These are phyloP conservation scores for Ascochyta fabae DNA, from an alignment of 2,329 filamentous ascomycete genomes.

Conservation along the genomic window DNA sequence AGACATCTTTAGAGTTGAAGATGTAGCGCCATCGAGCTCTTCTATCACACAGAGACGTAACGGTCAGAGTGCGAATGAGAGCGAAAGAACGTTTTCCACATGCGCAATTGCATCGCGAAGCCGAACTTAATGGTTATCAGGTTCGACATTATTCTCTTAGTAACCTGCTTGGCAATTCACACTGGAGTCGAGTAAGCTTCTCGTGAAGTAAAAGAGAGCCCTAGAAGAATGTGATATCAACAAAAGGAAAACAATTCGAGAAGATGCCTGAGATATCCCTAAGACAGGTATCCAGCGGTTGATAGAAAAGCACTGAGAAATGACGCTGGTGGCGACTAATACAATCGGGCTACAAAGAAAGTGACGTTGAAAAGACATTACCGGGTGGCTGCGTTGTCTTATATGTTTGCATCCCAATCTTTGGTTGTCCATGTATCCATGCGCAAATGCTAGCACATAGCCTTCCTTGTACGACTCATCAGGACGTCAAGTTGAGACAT, in stretches of 20 bases:
- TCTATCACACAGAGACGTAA: too few relatives aligned
- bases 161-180: too few relatives aligned
- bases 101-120: too few relatives aligned
- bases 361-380: not conserved
- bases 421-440: not conserved
- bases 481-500: not conserved
- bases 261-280: not conserved
- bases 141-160: too few relatives aligned
- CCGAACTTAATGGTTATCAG: too few relatives aligned
- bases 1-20: too few relatives aligned
- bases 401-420: not conserved
- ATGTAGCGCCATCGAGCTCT: too few relatives aligned
- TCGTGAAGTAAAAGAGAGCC: slow-evolving; percentile 17
- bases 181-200: not conserved
- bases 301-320: not conserved
- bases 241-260: slow-evolving; percentile 2
- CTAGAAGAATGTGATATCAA: slow-evolving; percentile 13
- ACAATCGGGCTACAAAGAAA: too few relatives aligned
- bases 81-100: too few relatives aligned
- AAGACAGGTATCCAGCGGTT: not conserved
- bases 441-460: not conserved
- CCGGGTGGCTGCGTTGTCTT: too few relatives aligned
- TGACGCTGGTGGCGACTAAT: not conserved
- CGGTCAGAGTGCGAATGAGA: too few relatives aligned
- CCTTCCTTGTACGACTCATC: not conserved